Conservation (phyloP, 1,139 yeast species). For the Pichia sp. region DNA sequence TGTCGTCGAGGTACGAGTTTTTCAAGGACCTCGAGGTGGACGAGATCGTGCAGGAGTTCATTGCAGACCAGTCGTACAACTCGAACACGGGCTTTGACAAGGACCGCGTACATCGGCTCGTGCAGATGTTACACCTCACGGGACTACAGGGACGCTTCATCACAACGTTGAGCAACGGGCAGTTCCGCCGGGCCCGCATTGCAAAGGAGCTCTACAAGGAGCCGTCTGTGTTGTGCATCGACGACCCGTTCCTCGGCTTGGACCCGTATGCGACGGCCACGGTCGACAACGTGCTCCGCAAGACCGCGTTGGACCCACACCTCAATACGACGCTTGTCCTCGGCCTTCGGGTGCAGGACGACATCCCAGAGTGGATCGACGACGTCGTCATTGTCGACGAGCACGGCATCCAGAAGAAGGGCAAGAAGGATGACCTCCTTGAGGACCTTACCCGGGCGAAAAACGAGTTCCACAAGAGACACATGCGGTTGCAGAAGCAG, state of each 20-base stretch:
- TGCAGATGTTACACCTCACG: conserved; percentile 45
- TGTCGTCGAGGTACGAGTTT: conserved; percentile 85
- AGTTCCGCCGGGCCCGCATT: conserved; percentile 80
- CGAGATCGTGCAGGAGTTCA: conserved; percentile 62
- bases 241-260: conserved; percentile 88
- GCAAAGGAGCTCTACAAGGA: conserved; percentile 65
- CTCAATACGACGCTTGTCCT: conserved; percentile 46
- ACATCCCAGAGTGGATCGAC: conserved; percentile 72
- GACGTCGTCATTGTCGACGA: conserved; percentile 60
- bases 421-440: conserved; percentile 38
- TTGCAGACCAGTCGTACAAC: conserved; percentile 48
- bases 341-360: conserved; percentile 75
- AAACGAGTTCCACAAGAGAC: conserved; percentile 27
- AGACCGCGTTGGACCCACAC: conserved; percentile 25
- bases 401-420: conserved; percentile 49
- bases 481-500: conserved; percentile 23
- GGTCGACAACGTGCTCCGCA: conserved; percentile 50
- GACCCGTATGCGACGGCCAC: conserved; percentile 68
- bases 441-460: conserved; percentile 26
- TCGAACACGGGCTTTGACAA: conserved; percentile 34
- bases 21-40: conserved; percentile 76
- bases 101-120: conserved; percentile 21
- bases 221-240: conserved; percentile 68
- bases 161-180: conserved; percentile 89
- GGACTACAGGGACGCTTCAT: conserved; percentile 69